These are phyloP conservation scores for Venturia effusa DNA, from an alignment of 2,329 filamentous ascomycete genomes.

Conservation along the genomic window DNA sequence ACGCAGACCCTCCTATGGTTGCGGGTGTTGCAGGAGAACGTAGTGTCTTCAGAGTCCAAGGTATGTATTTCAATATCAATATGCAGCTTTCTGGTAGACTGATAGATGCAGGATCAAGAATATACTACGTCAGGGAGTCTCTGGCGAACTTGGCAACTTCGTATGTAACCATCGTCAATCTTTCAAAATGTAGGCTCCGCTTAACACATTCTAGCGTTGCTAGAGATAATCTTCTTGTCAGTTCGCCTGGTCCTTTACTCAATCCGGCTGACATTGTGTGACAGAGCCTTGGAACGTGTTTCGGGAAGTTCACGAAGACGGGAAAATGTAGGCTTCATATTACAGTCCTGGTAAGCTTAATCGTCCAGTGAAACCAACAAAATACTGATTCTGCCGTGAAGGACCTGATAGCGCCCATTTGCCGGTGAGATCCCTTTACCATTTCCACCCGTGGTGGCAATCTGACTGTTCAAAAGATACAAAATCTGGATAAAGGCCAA, in stretches of 20 bases:
- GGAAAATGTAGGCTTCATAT: conserved; percentile 93
- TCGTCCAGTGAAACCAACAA: too few species aligned
- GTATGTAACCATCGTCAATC: neutral
- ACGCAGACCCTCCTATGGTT: conserved; percentile 14
- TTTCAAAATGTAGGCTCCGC: neutral
- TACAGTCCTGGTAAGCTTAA: conserved; percentile 27
- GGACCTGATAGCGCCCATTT: too few species aligned
- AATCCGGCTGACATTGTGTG: conserved; percentile 58
- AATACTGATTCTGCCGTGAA: too few species aligned
- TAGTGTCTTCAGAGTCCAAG: conserved; percentile 61
- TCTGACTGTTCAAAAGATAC: conserved; percentile 13
- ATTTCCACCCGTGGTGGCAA: too few species aligned
- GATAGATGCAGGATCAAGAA: conserved; percentile 55
- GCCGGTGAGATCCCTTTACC: too few species aligned
- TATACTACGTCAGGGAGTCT: conserved; percentile 85
- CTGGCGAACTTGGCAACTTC: conserved; percentile 78
- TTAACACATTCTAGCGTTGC: neutral
- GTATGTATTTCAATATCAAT: conserved; percentile 25
- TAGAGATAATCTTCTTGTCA: neutral
- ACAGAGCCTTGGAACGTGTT: conserved; percentile 76
- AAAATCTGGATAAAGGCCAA: conserved; percentile 97
- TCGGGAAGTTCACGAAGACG: conserved; percentile 94
- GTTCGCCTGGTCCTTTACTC: conserved; percentile 42
- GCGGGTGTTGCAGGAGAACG: conserved; percentile 21
- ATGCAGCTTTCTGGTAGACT: neutral